phyloP scores from a whole-genome alignment of 495 filamentous ascomycete genomes.

The Penicillium samsonianum region DNA sequence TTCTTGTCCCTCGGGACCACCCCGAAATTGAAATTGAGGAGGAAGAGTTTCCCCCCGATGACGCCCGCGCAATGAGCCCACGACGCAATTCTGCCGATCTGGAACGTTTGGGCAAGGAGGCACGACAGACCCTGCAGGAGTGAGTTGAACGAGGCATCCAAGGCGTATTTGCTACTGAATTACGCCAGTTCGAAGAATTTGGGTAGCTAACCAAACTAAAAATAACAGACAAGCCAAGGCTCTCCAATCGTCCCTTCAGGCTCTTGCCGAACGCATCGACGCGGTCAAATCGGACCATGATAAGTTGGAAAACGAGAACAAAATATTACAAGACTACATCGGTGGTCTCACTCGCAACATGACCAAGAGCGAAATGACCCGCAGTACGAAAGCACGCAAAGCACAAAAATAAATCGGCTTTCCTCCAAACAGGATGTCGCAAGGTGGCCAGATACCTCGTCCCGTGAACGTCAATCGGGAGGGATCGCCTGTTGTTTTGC shows the following conservation, averaged over 20 bases:
- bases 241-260: slow-evolving; percentile 83
- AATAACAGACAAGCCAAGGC: slow-evolving; percentile 76
- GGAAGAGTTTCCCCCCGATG: slow-evolving; percentile 74
- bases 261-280: slow-evolving; percentile 88
- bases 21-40: slow-evolving; percentile 66
- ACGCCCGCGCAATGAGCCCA: slow-evolving; percentile 93
- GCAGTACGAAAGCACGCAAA: slow-evolving; percentile 48
- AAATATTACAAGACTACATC: slow-evolving; percentile 86
- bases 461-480: slow-evolving; percentile 11
- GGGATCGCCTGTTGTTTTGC: slow-evolving; percentile 7
- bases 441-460: slow-evolving; percentile 7
- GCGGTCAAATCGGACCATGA: slow-evolving; percentile 92
- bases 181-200: not conserved
- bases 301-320: slow-evolving; percentile 92
- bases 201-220: not conserved
- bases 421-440: slow-evolving; percentile 8
- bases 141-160: slow-evolving; percentile 35
- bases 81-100: slow-evolving; percentile 86
- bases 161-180: not conserved
- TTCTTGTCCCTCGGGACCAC: slow-evolving; percentile 76
- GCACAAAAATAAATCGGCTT: slow-evolving; percentile 41
- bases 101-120: slow-evolving; percentile 79
- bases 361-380: slow-evolving; percentile 51
- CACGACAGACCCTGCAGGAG: slow-evolving; percentile 66
- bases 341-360: slow-evolving; percentile 55